These are phyloP conservation scores for Castanea sativa DNA, from an alignment of 306 rosid species.

Conservation along the genomic window DNA sequence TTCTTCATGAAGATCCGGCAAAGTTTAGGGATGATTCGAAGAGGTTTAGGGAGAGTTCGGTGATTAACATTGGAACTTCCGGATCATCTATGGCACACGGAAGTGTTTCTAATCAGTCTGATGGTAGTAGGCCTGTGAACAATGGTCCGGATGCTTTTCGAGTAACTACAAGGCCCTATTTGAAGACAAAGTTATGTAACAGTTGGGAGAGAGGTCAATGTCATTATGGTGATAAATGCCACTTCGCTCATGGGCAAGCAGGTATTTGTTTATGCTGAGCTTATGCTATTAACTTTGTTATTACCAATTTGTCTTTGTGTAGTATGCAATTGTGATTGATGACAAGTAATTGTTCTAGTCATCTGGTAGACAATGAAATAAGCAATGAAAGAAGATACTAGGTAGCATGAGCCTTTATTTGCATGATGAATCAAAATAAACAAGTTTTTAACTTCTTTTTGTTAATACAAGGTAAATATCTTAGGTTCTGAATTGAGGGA, in stretches of 20 bases:
- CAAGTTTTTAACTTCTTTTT: too few relatives aligned
- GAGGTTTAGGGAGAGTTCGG: slow-evolving; percentile 68
- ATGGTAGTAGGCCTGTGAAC: slow-evolving; percentile 37
- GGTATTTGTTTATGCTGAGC: slow-evolving; percentile 40
- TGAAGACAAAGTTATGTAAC: slow-evolving; percentile 83
- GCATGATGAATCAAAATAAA: neutral
- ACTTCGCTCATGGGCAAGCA: slow-evolving; percentile 91
- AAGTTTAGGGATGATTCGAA: slow-evolving; percentile 74
- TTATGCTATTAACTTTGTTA: slow-evolving; percentile 3
- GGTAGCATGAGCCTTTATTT: neutral
- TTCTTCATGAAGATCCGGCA: slow-evolving; percentile 86
- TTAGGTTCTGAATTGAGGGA: neutral
- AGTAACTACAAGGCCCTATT: slow-evolving; percentile 44
- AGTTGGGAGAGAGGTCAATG: slow-evolving; percentile 83
- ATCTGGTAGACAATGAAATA: neutral
- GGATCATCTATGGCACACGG: slow-evolving; percentile 42
- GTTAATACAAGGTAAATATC: too few relatives aligned
- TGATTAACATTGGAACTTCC: slow-evolving; percentile 69
- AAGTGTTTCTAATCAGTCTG: slow-evolving; percentile 38
- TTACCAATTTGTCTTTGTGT: neutral
- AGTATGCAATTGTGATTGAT: neutral
- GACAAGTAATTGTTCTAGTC: neutral
- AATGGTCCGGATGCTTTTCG: slow-evolving; percentile 32
- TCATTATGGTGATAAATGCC: slow-evolving; percentile 73
- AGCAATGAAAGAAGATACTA: neutral